phyloP scores from a whole-genome alignment of 805 yeast species.

The Saccharomycopsis amapae region DNA sequence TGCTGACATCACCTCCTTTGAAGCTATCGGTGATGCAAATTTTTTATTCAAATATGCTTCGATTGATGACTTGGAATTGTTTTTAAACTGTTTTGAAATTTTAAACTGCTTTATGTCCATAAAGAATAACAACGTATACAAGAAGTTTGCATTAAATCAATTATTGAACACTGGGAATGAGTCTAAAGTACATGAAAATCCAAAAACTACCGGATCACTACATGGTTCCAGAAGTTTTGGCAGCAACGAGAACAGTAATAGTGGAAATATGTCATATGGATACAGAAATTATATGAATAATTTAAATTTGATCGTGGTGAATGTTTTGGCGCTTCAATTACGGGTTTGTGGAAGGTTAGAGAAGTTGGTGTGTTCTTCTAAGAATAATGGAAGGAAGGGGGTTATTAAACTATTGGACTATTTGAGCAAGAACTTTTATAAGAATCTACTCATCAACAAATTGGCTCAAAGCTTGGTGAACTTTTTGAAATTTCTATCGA shows the following conservation, averaged over 20 bases:
- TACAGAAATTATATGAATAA: too few relatives aligned
- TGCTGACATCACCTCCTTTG: neutral
- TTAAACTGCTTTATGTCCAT: constrained; percentile 7
- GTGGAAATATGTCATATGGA: too few relatives aligned
- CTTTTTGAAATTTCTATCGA: constrained; percentile 12
- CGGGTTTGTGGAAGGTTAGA: neutral
- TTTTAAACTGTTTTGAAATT: constrained; percentile 11
- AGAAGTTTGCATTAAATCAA: neutral
- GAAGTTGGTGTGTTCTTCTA: neutral
- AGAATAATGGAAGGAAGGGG: neutral
- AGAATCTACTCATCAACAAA: neutral
- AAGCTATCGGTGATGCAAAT: neutral
- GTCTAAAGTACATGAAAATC: neutral
- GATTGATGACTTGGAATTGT: constrained; percentile 7
- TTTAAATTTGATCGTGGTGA: neutral
- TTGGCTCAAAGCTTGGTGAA: neutral
- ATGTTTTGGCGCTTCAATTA: constrained; percentile 7
- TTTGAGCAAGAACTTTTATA: constrained; percentile 1
- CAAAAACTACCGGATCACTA: neutral
- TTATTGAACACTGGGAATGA: neutral
- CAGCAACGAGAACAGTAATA: too few relatives aligned
- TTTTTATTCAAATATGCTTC: constrained; percentile 9
- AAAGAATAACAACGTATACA: neutral
- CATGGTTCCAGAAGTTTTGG: neutral
- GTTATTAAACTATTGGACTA: constrained; percentile 1